Conservation (phyloP, 192 early-diverging fungal species). For the Mortierella alpina region DNA sequence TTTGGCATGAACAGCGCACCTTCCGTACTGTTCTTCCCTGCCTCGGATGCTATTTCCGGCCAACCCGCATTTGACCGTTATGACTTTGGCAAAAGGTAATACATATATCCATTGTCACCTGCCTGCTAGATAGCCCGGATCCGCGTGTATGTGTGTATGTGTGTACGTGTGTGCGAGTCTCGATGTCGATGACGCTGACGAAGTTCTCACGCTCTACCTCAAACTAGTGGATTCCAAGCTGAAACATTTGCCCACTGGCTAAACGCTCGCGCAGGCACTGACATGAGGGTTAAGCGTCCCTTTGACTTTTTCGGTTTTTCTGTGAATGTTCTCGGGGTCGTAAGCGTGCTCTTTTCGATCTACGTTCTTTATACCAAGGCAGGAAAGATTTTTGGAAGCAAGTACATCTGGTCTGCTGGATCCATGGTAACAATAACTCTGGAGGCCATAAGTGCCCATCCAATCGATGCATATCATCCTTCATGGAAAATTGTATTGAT, state of each 20-base stretch:
- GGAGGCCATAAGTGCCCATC: background rate
- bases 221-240: slow-evolving; percentile 68
- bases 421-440: slow-evolving; percentile 56
- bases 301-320: slow-evolving; percentile 65
- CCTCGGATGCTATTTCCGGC: slow-evolving; percentile 56
- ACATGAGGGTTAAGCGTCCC: slow-evolving; percentile 65
- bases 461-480: background rate
- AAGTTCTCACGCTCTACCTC: background rate
- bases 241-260: slow-evolving; percentile 74
- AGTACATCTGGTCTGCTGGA: slow-evolving; percentile 67
- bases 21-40: slow-evolving; percentile 73
- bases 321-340: slow-evolving; percentile 43
- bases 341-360: slow-evolving; percentile 45
- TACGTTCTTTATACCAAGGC: slow-evolving; percentile 59
- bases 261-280: slow-evolving; percentile 45
- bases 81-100: slow-evolving; percentile 68
- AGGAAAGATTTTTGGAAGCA: slow-evolving; percentile 59
- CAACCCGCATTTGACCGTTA: slow-evolving; percentile 61
- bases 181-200: too few species aligned
- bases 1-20: slow-evolving; percentile 73
- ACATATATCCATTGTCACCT: background rate
- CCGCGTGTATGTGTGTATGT: too few species aligned
- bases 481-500: background rate
- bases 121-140: background rate
- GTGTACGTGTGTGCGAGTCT: too few species aligned